phyloP scores from a whole-genome alignment of 805 yeast species.

The Candida gorgasii region DNA sequence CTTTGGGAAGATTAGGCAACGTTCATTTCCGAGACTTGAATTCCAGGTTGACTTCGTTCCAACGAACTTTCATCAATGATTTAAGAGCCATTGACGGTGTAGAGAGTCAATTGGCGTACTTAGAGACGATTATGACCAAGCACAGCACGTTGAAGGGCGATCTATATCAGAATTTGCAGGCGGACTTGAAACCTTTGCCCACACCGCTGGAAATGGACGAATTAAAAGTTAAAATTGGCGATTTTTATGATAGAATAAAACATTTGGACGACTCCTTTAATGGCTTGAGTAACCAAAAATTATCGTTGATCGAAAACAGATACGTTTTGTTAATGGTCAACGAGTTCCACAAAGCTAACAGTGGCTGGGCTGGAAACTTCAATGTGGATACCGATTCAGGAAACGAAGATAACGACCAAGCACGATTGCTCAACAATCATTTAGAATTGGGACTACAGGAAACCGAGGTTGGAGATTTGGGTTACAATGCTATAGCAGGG shows the following conservation, averaged over 20 bases:
- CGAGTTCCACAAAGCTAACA: conserved; percentile 30
- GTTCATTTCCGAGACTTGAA: conserved; percentile 54
- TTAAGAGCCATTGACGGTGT: conserved; percentile 37
- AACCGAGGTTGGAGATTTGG: conserved; percentile 19
- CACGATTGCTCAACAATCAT: conserved; percentile 26
- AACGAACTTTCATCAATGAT: conserved; percentile 45
- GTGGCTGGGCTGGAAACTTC: conserved; percentile 4
- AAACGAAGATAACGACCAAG: conserved; percentile 29
- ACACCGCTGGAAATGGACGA: conserved; percentile 36
- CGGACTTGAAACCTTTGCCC: conserved; percentile 58
- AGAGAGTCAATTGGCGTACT: conserved; percentile 29
- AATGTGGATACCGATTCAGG: conserved; percentile 9
- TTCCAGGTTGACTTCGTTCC: conserved; percentile 44
- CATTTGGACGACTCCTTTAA: conserved; percentile 39
- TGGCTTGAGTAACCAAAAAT: conserved; percentile 24
- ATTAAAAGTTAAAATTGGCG: conserved; percentile 24
- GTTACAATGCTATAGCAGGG: conserved; percentile 37
- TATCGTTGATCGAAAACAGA: conserved; percentile 34
- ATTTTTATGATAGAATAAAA: conserved; percentile 30
- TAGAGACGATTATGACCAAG: conserved; percentile 31
- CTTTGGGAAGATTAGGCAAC: conserved; percentile 38
- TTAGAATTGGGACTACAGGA: conserved; percentile 26
- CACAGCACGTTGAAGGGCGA: conserved; percentile 29
- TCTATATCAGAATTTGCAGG: conserved; percentile 30
- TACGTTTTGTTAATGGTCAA: conserved; percentile 32